Conservation (phyloP, 2,329 filamentous ascomycete species). For the Paraconiothyrium brasiliense region DNA sequence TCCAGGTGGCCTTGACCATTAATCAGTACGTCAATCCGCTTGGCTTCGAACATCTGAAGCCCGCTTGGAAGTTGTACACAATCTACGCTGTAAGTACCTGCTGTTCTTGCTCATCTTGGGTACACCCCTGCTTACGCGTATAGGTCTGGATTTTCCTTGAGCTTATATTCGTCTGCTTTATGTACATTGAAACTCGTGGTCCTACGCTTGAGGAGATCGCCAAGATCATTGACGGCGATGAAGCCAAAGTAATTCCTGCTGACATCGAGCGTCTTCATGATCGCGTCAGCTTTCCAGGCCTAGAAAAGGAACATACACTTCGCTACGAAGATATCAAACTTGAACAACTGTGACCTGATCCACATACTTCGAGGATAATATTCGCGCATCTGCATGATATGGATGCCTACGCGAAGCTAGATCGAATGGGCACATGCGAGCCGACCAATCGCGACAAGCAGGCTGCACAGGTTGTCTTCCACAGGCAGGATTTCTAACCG, state of each 20-base stretch:
- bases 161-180: constrained; percentile 70
- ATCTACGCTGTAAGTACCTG: constrained; percentile 66
- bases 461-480: background rate
- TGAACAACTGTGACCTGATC: background rate
- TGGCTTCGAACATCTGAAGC: constrained; percentile 68
- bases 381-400: too few species aligned
- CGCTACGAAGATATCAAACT: constrained; percentile 10
- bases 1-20: constrained; percentile 69
- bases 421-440: background rate
- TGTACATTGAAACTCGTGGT: constrained; percentile 75
- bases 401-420: background rate
- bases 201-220: constrained; percentile 76
- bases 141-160: constrained; percentile 68
- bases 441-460: constrained; percentile 1
- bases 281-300: constrained; percentile 28
- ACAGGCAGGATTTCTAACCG: background rate
- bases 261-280: constrained; percentile 33
- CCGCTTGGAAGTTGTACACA: constrained; percentile 69
- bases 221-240: constrained; percentile 74
- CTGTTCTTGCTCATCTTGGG: too few species aligned
- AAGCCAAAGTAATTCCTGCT: constrained; percentile 55
- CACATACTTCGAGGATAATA: background rate
- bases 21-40: constrained; percentile 70
- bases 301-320: constrained; percentile 34
- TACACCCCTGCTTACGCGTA: constrained; percentile 18